These are phyloP conservation scores for Cyclospora cayetanensis DNA, from an alignment of 169 alveolate species.

Conservation along the genomic window DNA sequence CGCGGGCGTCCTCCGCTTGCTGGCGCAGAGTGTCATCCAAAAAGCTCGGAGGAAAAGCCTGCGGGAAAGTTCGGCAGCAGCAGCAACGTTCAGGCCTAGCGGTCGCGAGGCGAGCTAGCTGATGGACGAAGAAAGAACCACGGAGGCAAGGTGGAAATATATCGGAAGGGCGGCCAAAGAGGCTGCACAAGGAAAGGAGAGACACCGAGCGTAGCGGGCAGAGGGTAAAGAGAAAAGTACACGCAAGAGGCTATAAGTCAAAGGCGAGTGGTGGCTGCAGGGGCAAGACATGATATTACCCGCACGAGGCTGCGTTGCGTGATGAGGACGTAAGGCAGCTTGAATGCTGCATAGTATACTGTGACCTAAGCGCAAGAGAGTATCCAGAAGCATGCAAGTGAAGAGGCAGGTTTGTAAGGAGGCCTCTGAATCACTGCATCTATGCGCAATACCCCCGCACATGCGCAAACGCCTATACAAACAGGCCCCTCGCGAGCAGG, in stretches of 20 bases:
- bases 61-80: not conserved
- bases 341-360: not conserved
- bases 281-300: no score
- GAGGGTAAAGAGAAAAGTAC: not conserved
- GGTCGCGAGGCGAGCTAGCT: no score
- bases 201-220: not conserved
- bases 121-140: no score
- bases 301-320: not conserved
- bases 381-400: no score
- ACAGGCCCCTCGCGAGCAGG: no score
- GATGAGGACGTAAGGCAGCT: constrained; percentile 24
- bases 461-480: no score
- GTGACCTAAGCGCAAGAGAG: not conserved
- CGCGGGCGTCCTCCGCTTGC: constrained; percentile 22
- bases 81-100: not conserved
- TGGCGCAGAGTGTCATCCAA: not conserved
- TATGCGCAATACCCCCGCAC: no score
- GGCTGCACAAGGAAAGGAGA: not conserved
- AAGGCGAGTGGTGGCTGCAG: not conserved
- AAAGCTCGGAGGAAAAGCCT: constrained; percentile 10
- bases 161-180: no score
- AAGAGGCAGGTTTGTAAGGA: no score
- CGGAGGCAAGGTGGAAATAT: no score
- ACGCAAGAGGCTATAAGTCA: no score
- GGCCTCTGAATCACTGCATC: no score